Base-by-base conservation (phyloP, 2,329 filamentous ascomycete genomes). In the Stachybotrys elegans region DNA sequence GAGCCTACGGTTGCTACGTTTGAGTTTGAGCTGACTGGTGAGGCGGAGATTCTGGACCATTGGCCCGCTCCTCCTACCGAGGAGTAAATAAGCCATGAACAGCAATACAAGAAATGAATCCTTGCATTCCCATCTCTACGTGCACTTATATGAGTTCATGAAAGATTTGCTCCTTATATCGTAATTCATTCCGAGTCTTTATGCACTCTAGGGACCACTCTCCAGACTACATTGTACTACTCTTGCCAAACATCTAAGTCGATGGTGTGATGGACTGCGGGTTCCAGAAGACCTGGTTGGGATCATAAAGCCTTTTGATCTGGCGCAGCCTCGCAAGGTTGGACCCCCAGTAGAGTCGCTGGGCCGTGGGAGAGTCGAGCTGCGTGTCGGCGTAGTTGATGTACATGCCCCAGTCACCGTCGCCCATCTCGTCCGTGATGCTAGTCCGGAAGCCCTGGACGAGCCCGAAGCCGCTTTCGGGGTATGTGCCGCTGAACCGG, bases 21-120 rank as follows among this genome's bases (percentile, higher is more conserved):
- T 35, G 66, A 67, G 19, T 75, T 79, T 48, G 68, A 61, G 3
- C 57, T 79, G 46, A 72, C 64, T 0, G 76, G 75, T 1, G 56
- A 67, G 2, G 55, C 63, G 19, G 58, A 54, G 2, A 59, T 70
- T 14, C 48, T 79, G 42, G 75, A 67, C 39, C 48, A 52, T 23
- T 62, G 57, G 51, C 57, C 56, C 17, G 35, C 35, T 22, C 35
- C 35, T 21, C n/a, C n/a, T n/a, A n/a, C n/a, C n/a, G 35, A 38
- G 35, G 11, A 38, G 21, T 38, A 21, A 21, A 38, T 38, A 29
- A n/a, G n/a, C n/a, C n/a, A n/a, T n/a, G n/a, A n/a, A n/a, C n/a
- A n/a, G n/a, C n/a, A n/a, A n/a, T n/a, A n/a, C n/a, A n/a, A n/a
- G n/a, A n/a, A n/a, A n/a, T n/a, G n/a, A n/a, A n/a, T n/a, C n/a